A percentile compares a stretch with the other conserved stretches of the same genome.
Evolutionary conservation across 208 protist genomes (phyloP).

Genomic region (Trypanosoma mega): DNA sequence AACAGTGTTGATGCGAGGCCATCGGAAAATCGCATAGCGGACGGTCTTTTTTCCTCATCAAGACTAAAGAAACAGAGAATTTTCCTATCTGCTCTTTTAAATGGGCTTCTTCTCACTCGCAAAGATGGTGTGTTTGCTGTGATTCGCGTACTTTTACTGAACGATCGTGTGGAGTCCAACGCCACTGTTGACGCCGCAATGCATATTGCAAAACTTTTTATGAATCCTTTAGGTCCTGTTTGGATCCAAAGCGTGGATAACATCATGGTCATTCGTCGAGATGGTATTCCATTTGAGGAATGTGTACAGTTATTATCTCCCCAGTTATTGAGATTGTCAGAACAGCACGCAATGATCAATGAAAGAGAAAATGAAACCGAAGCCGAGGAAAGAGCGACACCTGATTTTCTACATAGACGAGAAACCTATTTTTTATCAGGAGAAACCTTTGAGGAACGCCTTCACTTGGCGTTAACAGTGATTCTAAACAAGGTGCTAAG

Average conservation of each 20-base stretch:
- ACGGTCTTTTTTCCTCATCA: slow-evolving; percentile 37
- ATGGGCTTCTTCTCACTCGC: slow-evolving; percentile 45
- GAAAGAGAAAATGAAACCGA: background rate
- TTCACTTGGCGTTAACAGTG: slow-evolving; percentile 53
- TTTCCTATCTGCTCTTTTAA: slow-evolving; percentile 45
- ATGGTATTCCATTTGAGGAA: slow-evolving; percentile 28
- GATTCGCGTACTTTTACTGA: slow-evolving; percentile 58
- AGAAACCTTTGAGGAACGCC: slow-evolving; percentile 77
- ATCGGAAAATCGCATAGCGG: slow-evolving; percentile 45
- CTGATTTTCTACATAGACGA: slow-evolving; percentile 12
- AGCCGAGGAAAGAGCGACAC: background rate
- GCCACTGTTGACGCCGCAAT: slow-evolving; percentile 48
- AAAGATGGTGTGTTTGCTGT: slow-evolving; percentile 44
- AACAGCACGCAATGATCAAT: slow-evolving; percentile 26
- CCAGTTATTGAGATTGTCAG: slow-evolving; percentile 51
- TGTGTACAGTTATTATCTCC: slow-evolving; percentile 34
- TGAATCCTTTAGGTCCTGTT: slow-evolving; percentile 3
- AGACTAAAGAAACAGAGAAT: slow-evolving; percentile 33
- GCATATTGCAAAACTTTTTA: slow-evolving; percentile 52
- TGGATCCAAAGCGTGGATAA: slow-evolving; percentile 19
- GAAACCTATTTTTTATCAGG: slow-evolving; percentile 31
- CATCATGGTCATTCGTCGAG: background rate
- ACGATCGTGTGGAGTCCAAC: slow-evolving; percentile 46
- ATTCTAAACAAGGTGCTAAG: slow-evolving; percentile 43
- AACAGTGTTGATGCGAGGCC: background rate